Conservation (phyloP, 1,139 yeast genomes). For the Lodderomyces margitis region DNA sequence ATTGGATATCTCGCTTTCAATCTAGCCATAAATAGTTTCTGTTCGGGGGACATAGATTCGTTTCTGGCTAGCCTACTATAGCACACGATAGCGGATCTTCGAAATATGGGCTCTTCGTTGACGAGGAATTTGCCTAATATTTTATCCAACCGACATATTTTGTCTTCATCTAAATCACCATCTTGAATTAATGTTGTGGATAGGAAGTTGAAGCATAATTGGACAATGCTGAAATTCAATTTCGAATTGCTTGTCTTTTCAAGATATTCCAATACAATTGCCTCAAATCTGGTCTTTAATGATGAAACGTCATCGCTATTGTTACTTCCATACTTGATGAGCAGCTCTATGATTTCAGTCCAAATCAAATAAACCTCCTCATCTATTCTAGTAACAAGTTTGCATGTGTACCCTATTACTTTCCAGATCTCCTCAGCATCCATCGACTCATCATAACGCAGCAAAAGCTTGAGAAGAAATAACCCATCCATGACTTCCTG, state of each 20-base stretch:
- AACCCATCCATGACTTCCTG: conserved; percentile 9
- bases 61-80: conserved; percentile 37
- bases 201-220: conserved; percentile 13
- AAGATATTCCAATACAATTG: conserved; percentile 9
- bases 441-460: conserved; percentile 11
- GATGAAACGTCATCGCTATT: not conserved
- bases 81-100: conserved; percentile 40
- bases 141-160: conserved; percentile 22
- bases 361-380: conserved; percentile 14
- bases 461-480: conserved; percentile 10
- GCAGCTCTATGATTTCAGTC: conserved; percentile 11
- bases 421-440: conserved; percentile 8
- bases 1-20: conserved; percentile 12
- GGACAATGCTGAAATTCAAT: conserved; percentile 5
- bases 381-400: conserved; percentile 8
- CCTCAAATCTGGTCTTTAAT: conserved; percentile 7
- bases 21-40: conserved; percentile 9
- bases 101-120: conserved; percentile 35
- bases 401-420: conserved; percentile 7
- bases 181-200: conserved; percentile 10
- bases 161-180: conserved; percentile 1
- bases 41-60: conserved; percentile 12
- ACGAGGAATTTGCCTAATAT: conserved; percentile 26
- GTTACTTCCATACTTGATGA: conserved; percentile 3
- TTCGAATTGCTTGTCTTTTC: conserved; percentile 6